These are phyloP conservation scores for Ephemerocybe angulata DNA, from an alignment of 768 basidiomycete species.

Conservation along the genomic window DNA sequence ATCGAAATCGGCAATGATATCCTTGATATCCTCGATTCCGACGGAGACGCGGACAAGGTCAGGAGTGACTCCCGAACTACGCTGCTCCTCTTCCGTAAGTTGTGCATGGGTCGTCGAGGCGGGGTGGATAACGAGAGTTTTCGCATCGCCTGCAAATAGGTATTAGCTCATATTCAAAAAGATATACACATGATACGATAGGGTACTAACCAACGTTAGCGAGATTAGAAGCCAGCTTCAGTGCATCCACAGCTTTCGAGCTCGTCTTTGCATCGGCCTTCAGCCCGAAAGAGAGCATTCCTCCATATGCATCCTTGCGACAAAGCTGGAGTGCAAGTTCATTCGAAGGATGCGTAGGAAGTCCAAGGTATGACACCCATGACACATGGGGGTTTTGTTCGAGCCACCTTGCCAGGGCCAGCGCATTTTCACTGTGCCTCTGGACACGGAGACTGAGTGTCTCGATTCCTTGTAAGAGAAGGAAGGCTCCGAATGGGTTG, in stretches of 20 bases:
- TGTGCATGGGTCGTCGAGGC: conserved; percentile 76
- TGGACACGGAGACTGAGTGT: conserved; percentile 69
- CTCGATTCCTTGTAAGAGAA: conserved; percentile 73
- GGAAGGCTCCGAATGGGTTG: conserved; percentile 72
- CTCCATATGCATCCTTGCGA: conserved; percentile 56
- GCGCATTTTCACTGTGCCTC: conserved; percentile 67
- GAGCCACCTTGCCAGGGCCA: conserved; percentile 66
- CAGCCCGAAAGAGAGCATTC: conserved; percentile 75
- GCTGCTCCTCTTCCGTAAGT: conserved; percentile 56
- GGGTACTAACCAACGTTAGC: conserved; percentile 60
- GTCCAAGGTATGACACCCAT: conserved; percentile 80
- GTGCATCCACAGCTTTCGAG: conserved; percentile 61
- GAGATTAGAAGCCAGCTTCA: conserved; percentile 68
- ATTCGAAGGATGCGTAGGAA: conserved; percentile 59
- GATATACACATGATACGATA: not conserved
- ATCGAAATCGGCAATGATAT: conserved; percentile 43
- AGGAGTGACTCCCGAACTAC: conserved; percentile 62
- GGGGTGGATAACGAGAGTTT: conserved; percentile 78
- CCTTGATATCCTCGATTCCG: conserved; percentile 40
- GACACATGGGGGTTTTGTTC: conserved; percentile 60
- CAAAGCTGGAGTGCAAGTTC: conserved; percentile 53
- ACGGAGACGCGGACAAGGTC: conserved; percentile 65
- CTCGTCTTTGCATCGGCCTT: conserved; percentile 52
- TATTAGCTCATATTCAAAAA: not conserved
- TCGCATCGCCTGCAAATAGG: conserved; percentile 51